These are phyloP conservation scores for Hypoxylon fuscum DNA, from an alignment of 495 filamentous ascomycete species.

Conservation along the genomic window DNA sequence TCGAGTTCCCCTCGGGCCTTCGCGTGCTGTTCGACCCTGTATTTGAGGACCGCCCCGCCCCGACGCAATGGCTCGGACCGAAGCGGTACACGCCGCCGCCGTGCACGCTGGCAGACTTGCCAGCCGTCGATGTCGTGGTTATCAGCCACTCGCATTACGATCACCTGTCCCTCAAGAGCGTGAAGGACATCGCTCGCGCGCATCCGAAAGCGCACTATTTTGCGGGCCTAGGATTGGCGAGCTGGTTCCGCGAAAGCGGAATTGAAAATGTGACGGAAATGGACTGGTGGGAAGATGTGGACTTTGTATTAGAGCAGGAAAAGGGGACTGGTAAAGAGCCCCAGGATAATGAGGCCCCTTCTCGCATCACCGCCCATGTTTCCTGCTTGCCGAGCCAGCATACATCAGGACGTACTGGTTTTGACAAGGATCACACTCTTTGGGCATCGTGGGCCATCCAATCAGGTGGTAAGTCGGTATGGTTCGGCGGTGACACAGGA, in stretches of 20 bases:
- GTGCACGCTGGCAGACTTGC: slow-evolving; percentile 81
- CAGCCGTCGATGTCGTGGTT: slow-evolving; percentile 81
- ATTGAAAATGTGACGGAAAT: slow-evolving; percentile 81
- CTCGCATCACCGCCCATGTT: slow-evolving; percentile 72
- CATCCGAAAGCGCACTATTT: slow-evolving; percentile 87
- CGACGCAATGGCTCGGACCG: slow-evolving; percentile 75
- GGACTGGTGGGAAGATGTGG: slow-evolving; percentile 92
- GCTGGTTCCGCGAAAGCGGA: slow-evolving; percentile 77
- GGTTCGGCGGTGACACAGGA: slow-evolving; percentile 78
- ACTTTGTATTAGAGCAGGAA: slow-evolving; percentile 63
- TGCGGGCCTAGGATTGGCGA: slow-evolving; percentile 84
- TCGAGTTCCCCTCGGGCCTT: slow-evolving; percentile 88
- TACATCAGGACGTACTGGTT: slow-evolving; percentile 69
- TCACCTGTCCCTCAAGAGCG: slow-evolving; percentile 79
- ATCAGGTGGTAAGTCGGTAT: slow-evolving; percentile 73
- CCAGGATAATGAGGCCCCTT: slow-evolving; percentile 35
- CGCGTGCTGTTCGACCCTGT: slow-evolving; percentile 96
- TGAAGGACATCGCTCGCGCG: slow-evolving; percentile 70
- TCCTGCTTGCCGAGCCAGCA: slow-evolving; percentile 88
- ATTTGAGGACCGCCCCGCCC: slow-evolving; percentile 83
- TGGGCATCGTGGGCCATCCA: slow-evolving; percentile 87
- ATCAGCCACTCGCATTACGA: slow-evolving; percentile 95
- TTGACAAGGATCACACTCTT: slow-evolving; percentile 76
- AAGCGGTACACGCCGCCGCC: slow-evolving; percentile 82
- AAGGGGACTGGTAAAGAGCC: too few species aligned